These are phyloP conservation scores for Hericium erinaceus DNA, from an alignment of 768 basidiomycete species.

Conservation along the genomic window DNA sequence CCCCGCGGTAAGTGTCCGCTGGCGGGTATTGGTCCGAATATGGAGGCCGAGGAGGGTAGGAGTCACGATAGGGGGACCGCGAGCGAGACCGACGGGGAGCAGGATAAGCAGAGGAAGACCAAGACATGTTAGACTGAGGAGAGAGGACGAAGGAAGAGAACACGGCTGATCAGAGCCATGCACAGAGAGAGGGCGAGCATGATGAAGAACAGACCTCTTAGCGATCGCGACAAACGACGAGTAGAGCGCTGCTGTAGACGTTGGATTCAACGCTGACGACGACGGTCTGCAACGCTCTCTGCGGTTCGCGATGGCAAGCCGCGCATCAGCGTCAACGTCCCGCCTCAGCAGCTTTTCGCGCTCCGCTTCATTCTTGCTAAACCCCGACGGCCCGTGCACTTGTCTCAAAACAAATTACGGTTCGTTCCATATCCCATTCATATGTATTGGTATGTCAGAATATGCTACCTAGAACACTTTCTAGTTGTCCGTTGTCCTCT, in stretches of 20 bases:
- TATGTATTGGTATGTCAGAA: conserved; percentile 26
- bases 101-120: conserved; percentile 63
- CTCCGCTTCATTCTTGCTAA: conserved; percentile 27
- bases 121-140: conserved; percentile 50
- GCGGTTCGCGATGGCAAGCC: conserved; percentile 57
- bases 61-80: conserved; percentile 55
- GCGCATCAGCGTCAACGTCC: conserved; percentile 15
- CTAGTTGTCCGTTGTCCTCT: conserved; percentile 23
- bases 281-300: conserved; percentile 17
- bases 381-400: background rate
- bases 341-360: conserved; percentile 22
- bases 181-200: conserved; percentile 76
- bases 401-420: background rate
- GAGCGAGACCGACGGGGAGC: conserved; percentile 74
- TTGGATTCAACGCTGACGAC: conserved; percentile 29
- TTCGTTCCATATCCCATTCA: background rate
- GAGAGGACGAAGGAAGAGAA: conserved; percentile 46
- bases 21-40: conserved; percentile 47
- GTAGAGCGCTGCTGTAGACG: conserved; percentile 26
- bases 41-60: conserved; percentile 44
- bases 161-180: conserved; percentile 64
- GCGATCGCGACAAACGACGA: conserved; percentile 34
- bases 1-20: conserved; percentile 48
- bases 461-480: conserved; percentile 39
- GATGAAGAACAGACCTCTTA: conserved; percentile 91